Evolutionary conservation across 2,329 filamentous ascomycete species (phyloP).

Genomic region (Penicillium sp.): DNA sequence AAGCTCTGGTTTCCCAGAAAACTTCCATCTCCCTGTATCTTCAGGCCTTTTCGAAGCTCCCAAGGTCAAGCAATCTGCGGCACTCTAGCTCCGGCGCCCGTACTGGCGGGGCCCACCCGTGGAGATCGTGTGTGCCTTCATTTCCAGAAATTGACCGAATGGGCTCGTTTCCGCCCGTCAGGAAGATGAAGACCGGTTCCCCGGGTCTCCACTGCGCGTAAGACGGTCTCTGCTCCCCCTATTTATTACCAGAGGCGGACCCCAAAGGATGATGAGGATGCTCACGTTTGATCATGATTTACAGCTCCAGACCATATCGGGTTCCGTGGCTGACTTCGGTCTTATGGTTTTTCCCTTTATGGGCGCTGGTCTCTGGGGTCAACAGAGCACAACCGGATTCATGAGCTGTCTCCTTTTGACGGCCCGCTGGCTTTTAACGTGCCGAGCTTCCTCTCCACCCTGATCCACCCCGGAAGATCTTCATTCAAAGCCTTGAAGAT

Average conservation of each 20-base stretch:
- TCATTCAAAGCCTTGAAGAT: not conserved
- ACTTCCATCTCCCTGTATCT: not conserved
- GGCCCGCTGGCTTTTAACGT: not conserved
- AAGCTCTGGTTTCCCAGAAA: not conserved
- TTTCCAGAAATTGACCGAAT: constrained; percentile 8
- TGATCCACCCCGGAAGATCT: not conserved
- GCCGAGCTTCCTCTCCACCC: not conserved
- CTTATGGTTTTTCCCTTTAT: not conserved
- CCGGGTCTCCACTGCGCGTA: constrained; percentile 7
- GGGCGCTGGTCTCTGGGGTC: not conserved
- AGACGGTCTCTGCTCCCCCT: not conserved
- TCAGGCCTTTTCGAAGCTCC: not conserved
- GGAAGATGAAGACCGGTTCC: constrained; percentile 10
- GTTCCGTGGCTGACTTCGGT: not conserved
- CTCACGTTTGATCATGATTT: constrained; percentile 13
- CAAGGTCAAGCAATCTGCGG: not conserved
- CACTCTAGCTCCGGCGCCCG: not conserved
- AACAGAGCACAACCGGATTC: not conserved
- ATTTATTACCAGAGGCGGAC: not conserved
- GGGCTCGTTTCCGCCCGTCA: constrained; percentile 10
- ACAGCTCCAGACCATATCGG: not conserved
- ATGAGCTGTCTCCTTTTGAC: not conserved
- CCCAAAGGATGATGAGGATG: not conserved
- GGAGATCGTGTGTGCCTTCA: constrained; percentile 5
- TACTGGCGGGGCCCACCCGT: constrained; percentile 7